phyloP scores from a whole-genome alignment of 2,329 filamentous ascomycete genomes.

The Beauveria rudraprayagi region DNA sequence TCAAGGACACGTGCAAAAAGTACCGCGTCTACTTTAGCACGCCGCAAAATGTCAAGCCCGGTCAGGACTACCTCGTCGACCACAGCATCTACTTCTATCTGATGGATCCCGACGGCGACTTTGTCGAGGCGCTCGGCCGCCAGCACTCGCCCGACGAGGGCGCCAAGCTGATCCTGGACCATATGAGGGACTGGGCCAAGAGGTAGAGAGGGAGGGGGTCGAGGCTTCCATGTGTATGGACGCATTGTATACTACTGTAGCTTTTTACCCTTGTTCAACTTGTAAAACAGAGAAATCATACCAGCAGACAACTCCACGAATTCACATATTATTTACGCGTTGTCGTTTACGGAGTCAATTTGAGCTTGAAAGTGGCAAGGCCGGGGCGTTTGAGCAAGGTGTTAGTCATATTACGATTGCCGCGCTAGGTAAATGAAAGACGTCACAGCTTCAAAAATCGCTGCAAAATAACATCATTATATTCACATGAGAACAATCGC shows the following conservation, averaged over 20 bases:
- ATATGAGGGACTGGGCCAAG: conserved; percentile 60
- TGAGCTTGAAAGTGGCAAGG: not conserved
- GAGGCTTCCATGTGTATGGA: not conserved
- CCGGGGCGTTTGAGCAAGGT: not conserved
- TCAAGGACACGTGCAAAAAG: conserved; percentile 89
- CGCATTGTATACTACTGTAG: conserved; percentile 10
- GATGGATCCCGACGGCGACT: conserved; percentile 97
- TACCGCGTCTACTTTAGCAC: conserved; percentile 98
- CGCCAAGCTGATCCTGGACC: conserved; percentile 73
- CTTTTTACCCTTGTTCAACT: not conserved
- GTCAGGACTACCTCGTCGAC: conserved; percentile 94
- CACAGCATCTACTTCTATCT: conserved; percentile 99
- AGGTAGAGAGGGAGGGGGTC: conserved; percentile 9
- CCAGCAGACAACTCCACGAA: conserved; percentile 8
- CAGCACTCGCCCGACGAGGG: conserved; percentile 88
- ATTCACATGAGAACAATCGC: not conserved
- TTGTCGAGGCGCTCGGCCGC: conserved; percentile 90
- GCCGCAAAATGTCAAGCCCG: conserved; percentile 76
- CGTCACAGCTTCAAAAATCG: too few relatives aligned
- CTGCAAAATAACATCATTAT: too few relatives aligned
- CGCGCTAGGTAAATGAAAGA: too few relatives aligned
- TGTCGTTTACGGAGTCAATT: not conserved
- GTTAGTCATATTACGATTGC: not conserved
- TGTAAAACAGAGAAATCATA: not conserved
- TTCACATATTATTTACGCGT: not conserved